Evolutionary conservation across 2,329 filamentous ascomycete species (phyloP), one percentile per base, ranked within the genome.

Genomic region (Didymella pomorum): DNA sequence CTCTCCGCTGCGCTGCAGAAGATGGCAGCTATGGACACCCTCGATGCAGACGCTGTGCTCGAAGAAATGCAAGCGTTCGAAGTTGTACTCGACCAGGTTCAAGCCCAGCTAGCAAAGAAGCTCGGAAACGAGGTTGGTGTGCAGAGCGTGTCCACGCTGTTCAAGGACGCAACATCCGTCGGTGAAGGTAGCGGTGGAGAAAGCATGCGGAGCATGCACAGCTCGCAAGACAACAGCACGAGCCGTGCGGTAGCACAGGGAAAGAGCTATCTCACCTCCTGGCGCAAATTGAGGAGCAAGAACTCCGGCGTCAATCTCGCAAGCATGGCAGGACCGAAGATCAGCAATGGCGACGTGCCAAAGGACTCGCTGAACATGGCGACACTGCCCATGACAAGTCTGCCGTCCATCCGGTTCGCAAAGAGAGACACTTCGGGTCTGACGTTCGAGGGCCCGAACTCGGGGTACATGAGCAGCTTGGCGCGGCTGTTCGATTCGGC

Each of bases 21-120:
- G 73, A 84, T 99, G 33, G 87, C 88, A 7, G 86, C 87, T 62
- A 93, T 97, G 0, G 92, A 99, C 69, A 95, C 90, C 0, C 89
- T 87, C 62, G 94, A 99, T 73, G 93, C 94, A 0, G 94, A 97
- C 72, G 92, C 93, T 0, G 88, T 98, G 20, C 82, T 97, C 16
- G 93, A 96, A 68, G 95, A 99, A 76, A 95, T 99, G 89, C 93
- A 98, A 74, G 84, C 87, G 2, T 82, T 99, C 4, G 95, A 99
- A 76, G 83, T 83, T 35, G 85, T 97, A 28, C 83, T 99, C 28
- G 94, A 98, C 71, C 90, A 94, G 73, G 91, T 93, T 0, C 93
- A 97, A 75, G 79, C 83, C 0, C 83, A 85, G 3, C 81, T 98
- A 41, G 81, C 86, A 5, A 94, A 96, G 73, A 96, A 93, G 71